Base-by-base conservation (phyloP, 2,329 filamentous ascomycete species). In the Lasiodiplodia citricola region DNA sequence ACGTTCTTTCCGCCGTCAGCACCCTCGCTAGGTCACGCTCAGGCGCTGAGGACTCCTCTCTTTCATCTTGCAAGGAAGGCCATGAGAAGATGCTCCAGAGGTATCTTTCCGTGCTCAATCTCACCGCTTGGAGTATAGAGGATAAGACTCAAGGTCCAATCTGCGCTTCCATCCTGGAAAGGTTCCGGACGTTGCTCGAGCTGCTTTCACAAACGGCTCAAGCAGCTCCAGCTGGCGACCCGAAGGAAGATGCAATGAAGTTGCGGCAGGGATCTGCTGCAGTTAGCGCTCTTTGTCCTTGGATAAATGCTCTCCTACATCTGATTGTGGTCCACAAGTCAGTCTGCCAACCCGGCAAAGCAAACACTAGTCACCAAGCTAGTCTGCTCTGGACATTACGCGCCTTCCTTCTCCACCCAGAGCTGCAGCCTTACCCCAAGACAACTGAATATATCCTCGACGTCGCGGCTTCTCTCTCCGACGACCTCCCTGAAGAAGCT, bases 371-470 rank as follows among this genome's bases (percentile, higher is more conserved):
- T 66, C 72, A 78, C 70, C 72, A 78, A 69, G 71, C 73, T 65
- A 70, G 76, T 69, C 72, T 79, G 6, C 72, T 79, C 70, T 73
- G 71, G 69, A 72, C 77, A 5, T 75, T 85, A 14, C 79, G 78
- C 64, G 70, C 74, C 3, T 71, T 85, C 8, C 73, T 83, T 28
- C 73, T 75, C 16, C 77, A 82, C 57, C 76, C 80, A 0, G 72
- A 71, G 13, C 73, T 84, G n/a, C 77, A 79, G 63, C 68, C 70
- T 8, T 77, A 77, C 41, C 78, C 76, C 14, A 69, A 71, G 2
- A 77, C 78, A 5, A 73, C 78, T 1, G 80, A 84, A 68, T 78
- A 81, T 69, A 72, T 84, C 23, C 80, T 82, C 71, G 83, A 85
- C 69, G 77, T 83, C 7, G 77, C 81, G 18, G 76, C 80, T 1